A percentile compares a stretch with the other conserved stretches of the same genome.
phyloP scores from a whole-genome alignment of 352 stramenopile genomes.

The Peronospora belbahrii region DNA sequence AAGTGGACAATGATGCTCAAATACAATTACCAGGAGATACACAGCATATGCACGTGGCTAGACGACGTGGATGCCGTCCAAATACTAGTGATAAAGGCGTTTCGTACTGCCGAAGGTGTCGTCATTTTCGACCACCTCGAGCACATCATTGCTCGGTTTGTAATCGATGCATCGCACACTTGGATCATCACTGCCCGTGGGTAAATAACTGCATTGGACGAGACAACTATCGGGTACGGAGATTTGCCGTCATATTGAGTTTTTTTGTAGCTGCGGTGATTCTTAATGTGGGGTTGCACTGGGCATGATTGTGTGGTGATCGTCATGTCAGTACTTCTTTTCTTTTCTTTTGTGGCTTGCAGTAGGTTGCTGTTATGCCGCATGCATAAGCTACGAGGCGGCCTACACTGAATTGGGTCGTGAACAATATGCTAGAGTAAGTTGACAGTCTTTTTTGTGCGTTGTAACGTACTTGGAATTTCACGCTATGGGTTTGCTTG shows the following conservation, averaged over 20 bases:
- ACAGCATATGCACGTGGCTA: constrained; percentile 28
- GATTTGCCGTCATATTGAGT: not conserved
- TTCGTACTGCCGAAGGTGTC: constrained; percentile 49
- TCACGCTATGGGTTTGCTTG: not conserved
- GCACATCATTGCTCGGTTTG: constrained; percentile 77
- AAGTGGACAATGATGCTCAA: not conserved
- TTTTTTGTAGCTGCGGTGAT: not conserved
- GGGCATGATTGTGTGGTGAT: not conserved
- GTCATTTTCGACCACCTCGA: constrained; percentile 41
- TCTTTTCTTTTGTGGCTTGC: constrained; percentile 64
- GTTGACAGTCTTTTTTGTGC: not conserved
- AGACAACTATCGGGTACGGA: constrained; percentile 90
- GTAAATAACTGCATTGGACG: constrained; percentile 97
- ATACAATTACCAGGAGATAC: constrained; percentile 23
- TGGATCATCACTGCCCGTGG: constrained; percentile 98
- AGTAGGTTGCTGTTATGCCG: constrained; percentile 49
- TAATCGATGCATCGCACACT: constrained; percentile 88
- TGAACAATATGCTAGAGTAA: constrained; percentile 52
- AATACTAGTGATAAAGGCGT: constrained; percentile 12
- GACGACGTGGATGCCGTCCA: constrained; percentile 17
- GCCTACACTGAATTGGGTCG: constrained; percentile 47
- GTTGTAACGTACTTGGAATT: not conserved
- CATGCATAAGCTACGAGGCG: constrained; percentile 42
- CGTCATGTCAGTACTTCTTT: constrained; percentile 80
- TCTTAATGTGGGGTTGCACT: not conserved